Evolutionary conservation across 163 green algal genomes (phyloP), one percentile per base, ranked within the genome.

Genomic region (Scenedesmus sp.): DNA sequence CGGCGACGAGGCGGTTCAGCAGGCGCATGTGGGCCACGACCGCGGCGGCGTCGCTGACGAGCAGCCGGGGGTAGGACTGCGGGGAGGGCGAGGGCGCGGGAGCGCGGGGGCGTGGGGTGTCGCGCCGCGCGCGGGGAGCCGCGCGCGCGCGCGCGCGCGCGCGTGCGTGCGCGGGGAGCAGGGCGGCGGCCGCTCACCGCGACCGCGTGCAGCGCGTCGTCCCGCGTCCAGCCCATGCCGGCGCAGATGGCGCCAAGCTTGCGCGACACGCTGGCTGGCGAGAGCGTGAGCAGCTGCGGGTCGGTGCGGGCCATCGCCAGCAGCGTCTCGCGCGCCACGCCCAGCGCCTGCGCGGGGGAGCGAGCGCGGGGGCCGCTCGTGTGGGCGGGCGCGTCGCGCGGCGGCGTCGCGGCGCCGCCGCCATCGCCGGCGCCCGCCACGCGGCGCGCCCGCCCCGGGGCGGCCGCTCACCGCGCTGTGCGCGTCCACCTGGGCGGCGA

Each of bases 61-160:
- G 15, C 29, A 75, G 28, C 3, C 65, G 44, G 13, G n/a, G n/a
- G 48, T 60, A 34, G 48, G 65, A 63, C 65, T 75, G 48, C 65
- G 44, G 39, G 39, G 10, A 6, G 6, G 39, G 39, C 10, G 7
- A 47, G 6, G 39, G 39, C 39, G 10, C 39, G 39, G 6, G 39
- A 15, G 39, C 39, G 10, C 10, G 39, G 7, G 10, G 10, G 39
- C 39, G 39, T 47, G 39, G 7, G n/a, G n/a, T n/a, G n/a, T n/a
- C n/a, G n/a, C n/a, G n/a, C n/a, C n/a, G n/a, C n/a, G n/a, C n/a
- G n/a, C 39, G 39, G 39, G 7, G 10, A 47, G 10, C 7, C 39
- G 39, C 39, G 39, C 39, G 39, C 39, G 39, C 39, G 10, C 10
- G 39, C 39, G 7, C 6, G 10, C 39, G 39, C 39, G 39, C 39